These are phyloP conservation scores for Cytospora chrysosperma DNA, from an alignment of 2,329 filamentous ascomycete species.

Conservation along the genomic window DNA sequence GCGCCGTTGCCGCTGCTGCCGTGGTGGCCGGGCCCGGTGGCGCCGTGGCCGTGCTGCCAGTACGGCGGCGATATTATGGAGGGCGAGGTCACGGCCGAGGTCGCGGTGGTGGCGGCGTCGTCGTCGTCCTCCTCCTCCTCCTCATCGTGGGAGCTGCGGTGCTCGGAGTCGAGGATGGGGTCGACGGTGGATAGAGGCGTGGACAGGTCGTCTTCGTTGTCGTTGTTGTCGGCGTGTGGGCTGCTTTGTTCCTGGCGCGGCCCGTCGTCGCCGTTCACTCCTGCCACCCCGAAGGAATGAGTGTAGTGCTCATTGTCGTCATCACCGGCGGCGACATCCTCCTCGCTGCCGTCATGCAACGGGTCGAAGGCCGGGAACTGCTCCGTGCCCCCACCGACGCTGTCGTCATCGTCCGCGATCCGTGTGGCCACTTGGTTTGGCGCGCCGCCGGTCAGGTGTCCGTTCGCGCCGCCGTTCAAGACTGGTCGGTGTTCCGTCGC, in stretches of 20 bases:
- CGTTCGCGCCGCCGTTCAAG: constrained; percentile 10
- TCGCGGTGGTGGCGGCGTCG: neutral
- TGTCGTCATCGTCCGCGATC: constrained; percentile 21
- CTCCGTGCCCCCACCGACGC: constrained; percentile 17
- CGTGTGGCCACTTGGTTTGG: constrained; percentile 1
- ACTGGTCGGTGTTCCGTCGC: constrained; percentile 14
- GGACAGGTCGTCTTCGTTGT: neutral
- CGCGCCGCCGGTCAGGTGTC: neutral
- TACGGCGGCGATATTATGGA: constrained; percentile 43
- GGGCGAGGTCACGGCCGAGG: constrained; percentile 28
- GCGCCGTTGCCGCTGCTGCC: constrained; percentile 7
- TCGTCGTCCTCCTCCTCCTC: neutral
- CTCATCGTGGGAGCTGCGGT: neutral
- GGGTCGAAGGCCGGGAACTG: constrained; percentile 26
- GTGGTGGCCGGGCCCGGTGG: constrained; percentile 39
- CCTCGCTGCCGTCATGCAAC: constrained; percentile 21
- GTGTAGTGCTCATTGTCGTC: constrained; percentile 14
- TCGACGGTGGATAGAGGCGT: constrained; percentile 9
- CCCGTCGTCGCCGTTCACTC: neutral
- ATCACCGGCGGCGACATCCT: neutral
- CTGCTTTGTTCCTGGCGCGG: neutral
- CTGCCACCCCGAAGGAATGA: neutral
- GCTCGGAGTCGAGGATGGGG: constrained; percentile 11
- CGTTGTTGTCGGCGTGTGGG: neutral
- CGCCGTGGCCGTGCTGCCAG: constrained; percentile 37